A percentile compares a stretch with the other conserved stretches of the same genome.
phyloP scores from a whole-genome alignment of 176 grass and related monocot species.

The Urochloa ruziziensis region DNA sequence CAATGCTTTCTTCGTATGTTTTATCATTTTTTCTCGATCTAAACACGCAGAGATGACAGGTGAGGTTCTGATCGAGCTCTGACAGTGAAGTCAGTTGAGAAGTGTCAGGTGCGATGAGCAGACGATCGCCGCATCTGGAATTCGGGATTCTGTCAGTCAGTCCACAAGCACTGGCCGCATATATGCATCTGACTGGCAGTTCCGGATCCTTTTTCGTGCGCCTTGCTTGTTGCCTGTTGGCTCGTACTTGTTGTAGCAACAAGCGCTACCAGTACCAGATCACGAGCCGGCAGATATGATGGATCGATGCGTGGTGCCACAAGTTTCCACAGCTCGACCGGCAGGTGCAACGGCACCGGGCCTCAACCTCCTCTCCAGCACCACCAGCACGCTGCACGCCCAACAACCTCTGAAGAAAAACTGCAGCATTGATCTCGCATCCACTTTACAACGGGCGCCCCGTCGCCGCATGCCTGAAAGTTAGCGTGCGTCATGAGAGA shows the following conservation, averaged over 20 bases:
- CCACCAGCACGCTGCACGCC: neutral
- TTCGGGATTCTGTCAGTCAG: too few relatives aligned
- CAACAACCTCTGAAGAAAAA: neutral
- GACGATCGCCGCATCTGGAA: too few relatives aligned
- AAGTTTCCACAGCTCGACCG: neutral
- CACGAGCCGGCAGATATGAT: too few relatives aligned
- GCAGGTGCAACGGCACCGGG: neutral
- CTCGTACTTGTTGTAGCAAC: neutral
- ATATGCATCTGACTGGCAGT: neutral
- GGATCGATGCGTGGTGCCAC: neutral
- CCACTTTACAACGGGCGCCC: neutral
- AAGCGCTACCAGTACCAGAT: too few relatives aligned
- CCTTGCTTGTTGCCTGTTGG: neutral
- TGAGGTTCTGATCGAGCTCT: too few relatives aligned
- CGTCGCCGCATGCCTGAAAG: neutral
- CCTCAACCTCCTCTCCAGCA: neutral
- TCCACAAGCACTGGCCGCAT: neutral
- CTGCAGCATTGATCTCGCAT: slow-evolving; percentile 9
- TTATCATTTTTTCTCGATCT: too few relatives aligned
- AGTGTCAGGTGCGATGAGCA: too few relatives aligned
- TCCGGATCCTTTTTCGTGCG: neutral
- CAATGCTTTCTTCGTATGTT: too few relatives aligned
- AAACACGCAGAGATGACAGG: too few relatives aligned
- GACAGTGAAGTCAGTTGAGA: too few relatives aligned
- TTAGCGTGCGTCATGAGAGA: neutral